Evolutionary conservation across 768 basidiomycete species (phyloP).

Genomic region (Russula ochroleuca): DNA sequence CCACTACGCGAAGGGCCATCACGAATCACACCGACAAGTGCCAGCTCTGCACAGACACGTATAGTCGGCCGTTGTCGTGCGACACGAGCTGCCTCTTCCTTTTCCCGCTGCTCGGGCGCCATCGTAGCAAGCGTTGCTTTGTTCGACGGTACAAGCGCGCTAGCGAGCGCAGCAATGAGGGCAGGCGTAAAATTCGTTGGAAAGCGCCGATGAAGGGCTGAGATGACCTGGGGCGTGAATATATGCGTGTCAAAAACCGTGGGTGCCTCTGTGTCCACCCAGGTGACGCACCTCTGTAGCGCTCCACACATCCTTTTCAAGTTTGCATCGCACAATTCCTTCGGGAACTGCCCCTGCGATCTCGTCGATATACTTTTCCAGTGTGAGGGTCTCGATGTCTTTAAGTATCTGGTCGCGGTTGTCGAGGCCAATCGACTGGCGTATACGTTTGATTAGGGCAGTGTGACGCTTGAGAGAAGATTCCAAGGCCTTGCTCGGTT

Average conservation of each 20-base stretch:
- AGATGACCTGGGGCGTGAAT: conserved; percentile 61
- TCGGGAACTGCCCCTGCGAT: conserved; percentile 84
- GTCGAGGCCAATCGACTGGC: conserved; percentile 77
- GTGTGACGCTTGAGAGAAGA: conserved; percentile 96
- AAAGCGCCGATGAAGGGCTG: conserved; percentile 84
- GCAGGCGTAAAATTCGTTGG: conserved; percentile 71
- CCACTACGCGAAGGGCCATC: conserved; percentile 67
- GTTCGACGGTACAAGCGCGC: conserved; percentile 56
- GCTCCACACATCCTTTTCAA: conserved; percentile 86
- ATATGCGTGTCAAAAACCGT: conserved; percentile 10
- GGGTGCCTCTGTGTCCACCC: neutral
- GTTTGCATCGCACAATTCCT: conserved; percentile 82
- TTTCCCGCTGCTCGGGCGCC: conserved; percentile 79
- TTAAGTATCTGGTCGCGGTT: conserved; percentile 85
- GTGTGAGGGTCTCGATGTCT: conserved; percentile 82
- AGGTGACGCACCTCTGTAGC: conserved; percentile 74
- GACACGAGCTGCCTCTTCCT: conserved; percentile 80
- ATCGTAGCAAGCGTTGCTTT: conserved; percentile 53
- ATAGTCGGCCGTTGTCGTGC: conserved; percentile 79
- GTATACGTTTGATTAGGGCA: conserved; percentile 89
- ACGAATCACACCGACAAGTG: conserved; percentile 77
- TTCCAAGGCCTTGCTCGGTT: conserved; percentile 68
- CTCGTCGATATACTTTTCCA: conserved; percentile 97
- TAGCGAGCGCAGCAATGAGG: conserved; percentile 55
- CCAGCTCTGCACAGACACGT: conserved; percentile 85